Conservation (phyloP, 768 basidiomycete genomes). For the Lactarius sp. region DNA sequence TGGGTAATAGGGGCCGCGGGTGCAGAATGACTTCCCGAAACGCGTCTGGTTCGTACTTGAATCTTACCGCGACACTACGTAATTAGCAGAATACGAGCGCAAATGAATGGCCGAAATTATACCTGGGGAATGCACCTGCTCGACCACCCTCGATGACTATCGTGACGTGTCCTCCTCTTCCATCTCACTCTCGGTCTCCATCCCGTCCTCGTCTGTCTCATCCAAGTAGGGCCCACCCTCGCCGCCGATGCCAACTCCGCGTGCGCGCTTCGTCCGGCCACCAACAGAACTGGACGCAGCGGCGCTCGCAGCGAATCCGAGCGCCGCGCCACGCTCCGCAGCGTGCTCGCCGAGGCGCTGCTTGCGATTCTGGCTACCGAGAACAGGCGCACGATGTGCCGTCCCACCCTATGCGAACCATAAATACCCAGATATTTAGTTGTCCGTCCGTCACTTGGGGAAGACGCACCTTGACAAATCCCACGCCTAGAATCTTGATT, state of each 20-base stretch:
- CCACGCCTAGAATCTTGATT: conserved; percentile 61
- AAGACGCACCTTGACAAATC: conserved; percentile 53
- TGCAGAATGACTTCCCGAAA: conserved; percentile 29
- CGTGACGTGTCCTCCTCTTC: conserved; percentile 22
- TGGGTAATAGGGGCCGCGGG: not conserved
- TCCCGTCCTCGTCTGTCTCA: conserved; percentile 8
- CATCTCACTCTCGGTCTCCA: conserved; percentile 4
- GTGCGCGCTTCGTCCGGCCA: conserved; percentile 17
- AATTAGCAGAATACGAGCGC: not conserved
- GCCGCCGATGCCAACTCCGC: conserved; percentile 9
- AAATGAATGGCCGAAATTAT: not conserved
- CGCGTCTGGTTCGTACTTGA: conserved; percentile 32
- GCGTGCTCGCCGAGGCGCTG: conserved; percentile 67
- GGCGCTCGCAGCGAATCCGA: conserved; percentile 28
- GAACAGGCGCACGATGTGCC: conserved; percentile 44
- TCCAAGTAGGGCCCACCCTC: conserved; percentile 12
- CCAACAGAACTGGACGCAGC: conserved; percentile 13
- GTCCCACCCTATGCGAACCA: conserved; percentile 41
- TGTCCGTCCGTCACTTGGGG: conserved; percentile 23
- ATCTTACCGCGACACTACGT: conserved; percentile 21
- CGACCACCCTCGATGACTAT: conserved; percentile 22
- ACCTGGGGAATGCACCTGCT: conserved; percentile 16
- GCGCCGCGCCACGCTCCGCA: conserved; percentile 49
- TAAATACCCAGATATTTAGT: not conserved
- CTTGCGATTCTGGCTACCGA: conserved; percentile 29